A percentile compares a stretch with the other conserved stretches of the same genome.
phyloP scores from a whole-genome alignment of 164 flowering plant genomes.

The Warburgia ugandensis region DNA sequence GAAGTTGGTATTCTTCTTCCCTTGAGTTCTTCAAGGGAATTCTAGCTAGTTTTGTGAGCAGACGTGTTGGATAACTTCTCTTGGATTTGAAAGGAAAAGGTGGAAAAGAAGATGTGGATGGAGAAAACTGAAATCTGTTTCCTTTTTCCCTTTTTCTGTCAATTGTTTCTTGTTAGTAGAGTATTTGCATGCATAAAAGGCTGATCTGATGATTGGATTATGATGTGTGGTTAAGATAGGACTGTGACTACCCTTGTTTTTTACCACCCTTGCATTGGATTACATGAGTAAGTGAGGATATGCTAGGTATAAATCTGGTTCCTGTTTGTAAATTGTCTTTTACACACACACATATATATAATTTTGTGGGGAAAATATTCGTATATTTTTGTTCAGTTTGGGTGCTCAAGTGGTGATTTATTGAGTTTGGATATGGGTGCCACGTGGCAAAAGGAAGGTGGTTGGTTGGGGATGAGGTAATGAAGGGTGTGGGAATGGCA shows the following conservation, averaged over 20 bases:
- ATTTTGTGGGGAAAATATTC: too few species aligned
- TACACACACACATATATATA: too few species aligned
- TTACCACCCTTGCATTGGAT: background rate
- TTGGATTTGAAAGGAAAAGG: constrained; percentile 3
- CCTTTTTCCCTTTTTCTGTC: background rate
- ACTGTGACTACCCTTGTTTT: constrained; percentile 25
- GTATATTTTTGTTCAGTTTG: too few species aligned
- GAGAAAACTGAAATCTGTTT: constrained; percentile 22
- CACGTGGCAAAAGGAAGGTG: constrained; percentile 61
- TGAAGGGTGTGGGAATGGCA: constrained; percentile 31
- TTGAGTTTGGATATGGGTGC: constrained; percentile 52
- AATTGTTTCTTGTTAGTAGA: background rate
- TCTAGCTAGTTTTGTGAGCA: too few species aligned
- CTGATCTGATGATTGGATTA: constrained; percentile 7
- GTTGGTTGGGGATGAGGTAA: constrained; percentile 58
- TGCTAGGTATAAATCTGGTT: background rate
- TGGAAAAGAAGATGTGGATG: constrained; percentile 8
- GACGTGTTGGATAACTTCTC: too few species aligned
- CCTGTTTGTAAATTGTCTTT: background rate
- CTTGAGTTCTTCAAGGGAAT: background rate
- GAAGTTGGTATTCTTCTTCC: constrained; percentile 11
- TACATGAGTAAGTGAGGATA: background rate
- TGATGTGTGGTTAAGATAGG: constrained; percentile 14
- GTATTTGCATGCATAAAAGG: background rate
- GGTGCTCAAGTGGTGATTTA: constrained; percentile 43